A percentile compares a stretch with the other conserved stretches of the same genome.
These are phyloP conservation scores for Trametes gibbosa DNA, from an alignment of 768 basidiomycete species.

Conservation along the genomic window DNA sequence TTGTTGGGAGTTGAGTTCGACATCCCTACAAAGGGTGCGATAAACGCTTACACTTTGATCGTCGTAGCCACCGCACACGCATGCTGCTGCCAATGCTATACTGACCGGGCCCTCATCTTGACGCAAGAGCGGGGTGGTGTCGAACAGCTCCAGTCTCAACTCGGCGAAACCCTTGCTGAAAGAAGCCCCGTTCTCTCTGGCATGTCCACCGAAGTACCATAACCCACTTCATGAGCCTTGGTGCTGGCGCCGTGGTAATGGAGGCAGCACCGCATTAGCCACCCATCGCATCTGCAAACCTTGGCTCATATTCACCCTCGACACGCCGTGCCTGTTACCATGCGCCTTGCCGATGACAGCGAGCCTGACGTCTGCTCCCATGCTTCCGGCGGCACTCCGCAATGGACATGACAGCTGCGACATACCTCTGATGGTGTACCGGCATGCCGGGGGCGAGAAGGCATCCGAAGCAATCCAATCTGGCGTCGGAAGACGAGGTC, in stretches of 20 bases:
- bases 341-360: not conserved
- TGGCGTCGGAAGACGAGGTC: not conserved
- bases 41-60: too few relatives aligned
- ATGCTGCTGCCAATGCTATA: too few relatives aligned
- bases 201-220: not conserved
- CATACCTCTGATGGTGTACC: not conserved
- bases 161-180: too few relatives aligned
- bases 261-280: not conserved
- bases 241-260: not conserved
- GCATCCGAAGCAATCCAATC: not conserved
- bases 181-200: too few relatives aligned
- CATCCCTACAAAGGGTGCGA: too few relatives aligned
- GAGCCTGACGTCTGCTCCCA: slow-evolving; percentile 1
- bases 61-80: too few relatives aligned
- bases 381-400: slow-evolving; percentile 1
- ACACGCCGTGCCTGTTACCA: not conserved
- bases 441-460: not conserved
- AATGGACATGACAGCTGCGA: not conserved
- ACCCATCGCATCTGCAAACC: not conserved
- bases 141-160: too few relatives aligned
- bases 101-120: too few relatives aligned
- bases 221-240: not conserved
- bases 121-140: too few relatives aligned
- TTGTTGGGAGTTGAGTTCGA: too few relatives aligned
- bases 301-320: not conserved